Conservation (phyloP, 176 grass and related monocot species). For the Carex parvula region DNA sequence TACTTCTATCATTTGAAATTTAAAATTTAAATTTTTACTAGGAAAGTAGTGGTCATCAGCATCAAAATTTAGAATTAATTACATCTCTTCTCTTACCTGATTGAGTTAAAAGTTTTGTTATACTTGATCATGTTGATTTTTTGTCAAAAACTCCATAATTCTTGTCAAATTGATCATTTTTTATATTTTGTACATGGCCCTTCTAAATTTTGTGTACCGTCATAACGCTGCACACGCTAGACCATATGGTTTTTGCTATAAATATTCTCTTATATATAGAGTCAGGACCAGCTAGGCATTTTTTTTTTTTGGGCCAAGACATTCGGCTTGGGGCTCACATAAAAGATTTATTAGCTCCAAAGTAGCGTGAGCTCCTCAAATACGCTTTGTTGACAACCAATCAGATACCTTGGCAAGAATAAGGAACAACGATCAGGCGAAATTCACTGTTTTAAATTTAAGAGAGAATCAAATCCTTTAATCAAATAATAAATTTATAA, state of each 20-base stretch:
- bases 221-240: background rate
- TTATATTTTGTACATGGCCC: background rate
- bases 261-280: background rate
- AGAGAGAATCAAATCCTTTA: conserved; percentile 21
- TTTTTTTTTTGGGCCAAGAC: background rate
- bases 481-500: background rate
- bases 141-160: background rate
- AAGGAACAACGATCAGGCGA: background rate
- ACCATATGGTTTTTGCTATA: background rate
- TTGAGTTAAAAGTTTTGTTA: background rate
- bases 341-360: conserved; percentile 10
- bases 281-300: conserved; percentile 23
- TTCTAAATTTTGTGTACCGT: background rate
- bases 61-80: background rate
- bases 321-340: background rate
- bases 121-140: background rate
- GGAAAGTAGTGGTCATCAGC: background rate
- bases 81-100: background rate
- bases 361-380: conserved; percentile 35
- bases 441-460: conserved; percentile 12
- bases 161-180: background rate
- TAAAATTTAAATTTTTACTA: background rate
- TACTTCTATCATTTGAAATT: background rate
- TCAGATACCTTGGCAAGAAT: conserved; percentile 9
- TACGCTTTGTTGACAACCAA: conserved; percentile 27